Percentiles rank a stretch among this genome's conserved stretches.
Conservation (phyloP, 108 stramenopile species). For the Cyclostephanos tholiformis region DNA sequence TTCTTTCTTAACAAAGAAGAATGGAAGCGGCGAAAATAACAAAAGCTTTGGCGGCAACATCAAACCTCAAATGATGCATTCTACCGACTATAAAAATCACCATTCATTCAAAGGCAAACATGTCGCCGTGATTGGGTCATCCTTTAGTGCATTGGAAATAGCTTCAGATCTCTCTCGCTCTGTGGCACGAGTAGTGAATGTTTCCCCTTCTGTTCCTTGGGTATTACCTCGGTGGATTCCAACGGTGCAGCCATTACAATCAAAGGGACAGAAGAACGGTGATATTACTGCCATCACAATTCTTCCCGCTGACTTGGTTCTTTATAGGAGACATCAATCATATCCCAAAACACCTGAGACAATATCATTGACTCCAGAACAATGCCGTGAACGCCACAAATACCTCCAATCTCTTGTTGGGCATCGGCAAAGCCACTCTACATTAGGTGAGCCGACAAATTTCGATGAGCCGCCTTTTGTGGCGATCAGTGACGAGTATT, state of each 20-base stretch:
- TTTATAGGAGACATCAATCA: slow-evolving; percentile 55
- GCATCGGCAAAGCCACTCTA: slow-evolving; percentile 43
- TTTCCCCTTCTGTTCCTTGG: slow-evolving; percentile 67
- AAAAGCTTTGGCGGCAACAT: slow-evolving; percentile 10
- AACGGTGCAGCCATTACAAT: slow-evolving; percentile 31
- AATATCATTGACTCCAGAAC: slow-evolving; percentile 38
- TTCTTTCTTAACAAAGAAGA: slow-evolving; percentile 26
- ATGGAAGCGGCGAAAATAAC: slow-evolving; percentile 3
- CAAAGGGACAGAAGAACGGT: neutral
- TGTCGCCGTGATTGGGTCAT: slow-evolving; percentile 63
- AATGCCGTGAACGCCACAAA: slow-evolving; percentile 39
- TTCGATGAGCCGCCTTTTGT: slow-evolving; percentile 55
- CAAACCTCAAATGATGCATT: slow-evolving; percentile 52
- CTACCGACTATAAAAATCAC: slow-evolving; percentile 46
- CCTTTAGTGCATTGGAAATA: slow-evolving; percentile 71
- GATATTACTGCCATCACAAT: slow-evolving; percentile 32
- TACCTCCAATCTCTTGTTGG: slow-evolving; percentile 50
- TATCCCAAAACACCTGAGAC: slow-evolving; percentile 44
- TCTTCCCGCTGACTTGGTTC: slow-evolving; percentile 61
- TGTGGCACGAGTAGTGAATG: slow-evolving; percentile 53
- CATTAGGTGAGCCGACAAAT: slow-evolving; percentile 58
- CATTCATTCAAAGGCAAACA: slow-evolving; percentile 43
- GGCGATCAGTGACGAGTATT: slow-evolving; percentile 65
- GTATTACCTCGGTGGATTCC: slow-evolving; percentile 65
- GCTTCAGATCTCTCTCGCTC: slow-evolving; percentile 58